These are phyloP conservation scores for Arthrobotrys sinensis DNA, from an alignment of 2,329 filamentous ascomycete species.

Conservation along the genomic window DNA sequence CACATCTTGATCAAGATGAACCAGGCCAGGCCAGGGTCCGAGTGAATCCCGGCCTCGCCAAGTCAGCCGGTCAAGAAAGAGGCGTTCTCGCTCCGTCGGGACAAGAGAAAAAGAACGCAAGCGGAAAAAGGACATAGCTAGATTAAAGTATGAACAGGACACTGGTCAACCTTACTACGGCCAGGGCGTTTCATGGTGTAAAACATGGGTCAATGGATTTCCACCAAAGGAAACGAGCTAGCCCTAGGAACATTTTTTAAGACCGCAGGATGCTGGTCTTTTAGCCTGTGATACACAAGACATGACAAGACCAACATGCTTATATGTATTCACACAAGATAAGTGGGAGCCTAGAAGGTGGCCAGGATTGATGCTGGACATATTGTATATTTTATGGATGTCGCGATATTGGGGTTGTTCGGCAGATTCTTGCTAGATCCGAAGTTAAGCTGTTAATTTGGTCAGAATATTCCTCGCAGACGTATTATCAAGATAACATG, in stretches of 20 bases:
- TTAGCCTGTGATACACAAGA: conserved; percentile 50
- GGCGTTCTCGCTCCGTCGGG: conserved; percentile 59
- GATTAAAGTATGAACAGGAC: conserved; percentile 29
- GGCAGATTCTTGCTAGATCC: conserved; percentile 43
- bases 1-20: not conserved
- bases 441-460: conserved; percentile 10
- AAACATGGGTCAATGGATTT: not conserved
- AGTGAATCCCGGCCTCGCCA: conserved; percentile 8
- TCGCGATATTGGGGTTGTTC: conserved; percentile 20
- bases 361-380: conserved; percentile 29
- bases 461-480: conserved; percentile 14
- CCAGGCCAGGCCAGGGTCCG: conserved; percentile 5
- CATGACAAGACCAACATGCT: conserved; percentile 31
- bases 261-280: conserved; percentile 14
- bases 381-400: conserved; percentile 24
- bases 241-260: conserved; percentile 32
- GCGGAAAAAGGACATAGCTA: not conserved
- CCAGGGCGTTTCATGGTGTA: not conserved
- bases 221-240: conserved; percentile 32
- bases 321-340: conserved; percentile 26
- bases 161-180: conserved; percentile 10
- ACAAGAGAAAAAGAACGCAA: conserved; percentile 37
- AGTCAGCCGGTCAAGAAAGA: conserved; percentile 36
- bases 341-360: conserved; percentile 40
- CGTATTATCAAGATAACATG: conserved; percentile 3